Evolutionary conservation across 163 green algal genomes (phyloP).

Genomic region (Picocystis sp.): DNA sequence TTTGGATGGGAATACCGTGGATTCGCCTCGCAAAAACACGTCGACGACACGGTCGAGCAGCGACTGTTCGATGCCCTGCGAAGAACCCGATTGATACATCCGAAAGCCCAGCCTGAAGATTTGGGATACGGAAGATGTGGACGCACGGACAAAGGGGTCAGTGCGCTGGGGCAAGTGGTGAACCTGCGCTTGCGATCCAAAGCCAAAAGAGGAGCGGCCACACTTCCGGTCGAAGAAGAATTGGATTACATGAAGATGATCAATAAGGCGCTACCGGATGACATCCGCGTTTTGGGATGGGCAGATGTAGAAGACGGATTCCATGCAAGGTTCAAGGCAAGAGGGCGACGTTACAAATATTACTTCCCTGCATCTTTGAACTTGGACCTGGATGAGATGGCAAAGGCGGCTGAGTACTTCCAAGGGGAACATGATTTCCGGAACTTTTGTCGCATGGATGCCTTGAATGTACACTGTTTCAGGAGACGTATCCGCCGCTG

Average conservation of each 20-base stretch:
- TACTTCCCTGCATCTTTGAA: conserved; percentile 30
- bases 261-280: conserved; percentile 49
- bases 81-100: conserved; percentile 28
- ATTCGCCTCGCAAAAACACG: conserved; percentile 52
- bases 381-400: conserved; percentile 51
- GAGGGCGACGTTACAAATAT: conserved; percentile 72
- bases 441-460: conserved; percentile 65
- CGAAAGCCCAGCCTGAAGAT: conserved; percentile 11
- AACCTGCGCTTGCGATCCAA: conserved; percentile 7
- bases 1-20: conserved; percentile 61
- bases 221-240: conserved; percentile 30
- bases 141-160: conserved; percentile 76
- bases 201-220: conserved; percentile 11
- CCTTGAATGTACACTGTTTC: conserved; percentile 18
- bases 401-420: conserved; percentile 32
- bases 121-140: conserved; percentile 36
- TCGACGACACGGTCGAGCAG: conserved; percentile 48
- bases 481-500: conserved; percentile 17
- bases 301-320: conserved; percentile 8
- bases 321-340: conserved; percentile 35
- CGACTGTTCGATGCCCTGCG: conserved; percentile 44
- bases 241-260: conserved; percentile 61
- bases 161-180: conserved; percentile 42
- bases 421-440: conserved; percentile 82
- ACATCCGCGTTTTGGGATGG: conserved; percentile 33